Evolutionary conservation across 192 early-diverging fungal genomes (phyloP).

Genomic region (Irineochytrium annulatum): DNA sequence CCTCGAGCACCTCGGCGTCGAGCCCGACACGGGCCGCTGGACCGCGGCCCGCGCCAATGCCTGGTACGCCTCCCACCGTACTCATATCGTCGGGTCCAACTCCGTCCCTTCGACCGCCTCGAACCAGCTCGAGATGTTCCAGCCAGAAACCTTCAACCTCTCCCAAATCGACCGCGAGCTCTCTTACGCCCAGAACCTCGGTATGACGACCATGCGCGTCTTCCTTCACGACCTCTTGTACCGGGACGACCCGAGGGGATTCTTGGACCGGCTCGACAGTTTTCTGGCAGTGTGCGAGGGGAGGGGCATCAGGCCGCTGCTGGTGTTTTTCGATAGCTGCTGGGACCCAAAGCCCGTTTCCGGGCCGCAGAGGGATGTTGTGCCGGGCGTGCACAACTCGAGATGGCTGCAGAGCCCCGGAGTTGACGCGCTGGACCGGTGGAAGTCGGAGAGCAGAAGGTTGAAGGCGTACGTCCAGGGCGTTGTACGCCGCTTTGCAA

Average conservation of each 20-base stretch:
- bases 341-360: neutral
- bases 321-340: slow-evolving; percentile 4
- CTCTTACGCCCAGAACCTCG: neutral
- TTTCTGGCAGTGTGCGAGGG: neutral
- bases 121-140: slow-evolving; percentile 15
- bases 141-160: slow-evolving; percentile 2
- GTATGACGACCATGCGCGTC: slow-evolving; percentile 13
- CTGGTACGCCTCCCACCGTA: no score
- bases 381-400: slow-evolving; percentile 9
- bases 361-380: neutral
- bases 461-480: neutral
- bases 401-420: slow-evolving; percentile 2
- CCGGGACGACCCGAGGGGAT: neutral
- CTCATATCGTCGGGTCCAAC: slow-evolving; percentile 7
- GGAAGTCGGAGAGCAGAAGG: neutral
- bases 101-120: slow-evolving; percentile 9
- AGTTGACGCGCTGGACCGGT: neutral
- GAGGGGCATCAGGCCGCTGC: slow-evolving; percentile 1
- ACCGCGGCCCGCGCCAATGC: no score
- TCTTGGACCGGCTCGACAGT: neutral
- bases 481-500: slow-evolving; percentile 6
- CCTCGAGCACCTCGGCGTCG: no score
- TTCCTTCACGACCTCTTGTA: slow-evolving; percentile 7
- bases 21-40: no score
- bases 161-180: slow-evolving; percentile 5